Percentiles rank a stretch among this genome's conserved stretches.
These are phyloP conservation scores for Colletotrichum cereale DNA, from an alignment of 2,329 filamentous ascomycete genomes.

Conservation along the genomic window DNA sequence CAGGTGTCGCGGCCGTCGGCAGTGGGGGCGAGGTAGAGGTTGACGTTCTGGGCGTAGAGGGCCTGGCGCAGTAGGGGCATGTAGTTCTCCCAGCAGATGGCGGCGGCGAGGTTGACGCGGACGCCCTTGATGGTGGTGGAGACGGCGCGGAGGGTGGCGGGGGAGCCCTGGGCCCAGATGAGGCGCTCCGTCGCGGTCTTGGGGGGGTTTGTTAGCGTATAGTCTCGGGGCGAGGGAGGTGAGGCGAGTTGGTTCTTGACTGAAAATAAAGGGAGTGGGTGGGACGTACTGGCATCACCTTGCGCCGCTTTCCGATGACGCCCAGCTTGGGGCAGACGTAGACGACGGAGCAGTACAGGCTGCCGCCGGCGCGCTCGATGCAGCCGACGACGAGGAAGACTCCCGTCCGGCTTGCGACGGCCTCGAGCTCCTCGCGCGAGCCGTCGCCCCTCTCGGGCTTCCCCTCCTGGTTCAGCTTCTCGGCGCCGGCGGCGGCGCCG, in stretches of 20 bases:
- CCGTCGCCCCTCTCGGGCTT: conserved; percentile 62
- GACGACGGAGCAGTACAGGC: conserved; percentile 84
- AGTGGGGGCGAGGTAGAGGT: conserved; percentile 90
- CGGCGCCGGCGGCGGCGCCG: conserved; percentile 16
- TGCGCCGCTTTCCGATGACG: conserved; percentile 85
- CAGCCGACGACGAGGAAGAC: conserved; percentile 86
- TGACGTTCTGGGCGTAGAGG: conserved; percentile 91
- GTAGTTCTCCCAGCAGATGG: conserved; percentile 97
- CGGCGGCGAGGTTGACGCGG: conserved; percentile 83
- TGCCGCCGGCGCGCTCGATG: conserved; percentile 85
- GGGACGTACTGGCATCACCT: conserved; percentile 84
- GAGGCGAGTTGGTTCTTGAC: neutral
- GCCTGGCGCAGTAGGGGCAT: conserved; percentile 90
- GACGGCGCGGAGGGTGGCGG: conserved; percentile 82
- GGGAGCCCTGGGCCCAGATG: conserved; percentile 89
- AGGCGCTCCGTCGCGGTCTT: conserved; percentile 84
- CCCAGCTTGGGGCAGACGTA: conserved; percentile 84
- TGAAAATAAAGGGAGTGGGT: neutral
- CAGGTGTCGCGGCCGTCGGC: conserved; percentile 88
- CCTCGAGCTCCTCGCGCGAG: conserved; percentile 83
- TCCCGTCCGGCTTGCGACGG: conserved; percentile 79
- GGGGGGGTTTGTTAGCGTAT: neutral
- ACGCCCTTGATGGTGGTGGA: conserved; percentile 84
- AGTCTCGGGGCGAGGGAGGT: conserved; percentile 2
- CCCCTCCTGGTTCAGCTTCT: conserved; percentile 49